Conservation (phyloP, 78 protist species). For the Thecamonas trahens region DNA sequence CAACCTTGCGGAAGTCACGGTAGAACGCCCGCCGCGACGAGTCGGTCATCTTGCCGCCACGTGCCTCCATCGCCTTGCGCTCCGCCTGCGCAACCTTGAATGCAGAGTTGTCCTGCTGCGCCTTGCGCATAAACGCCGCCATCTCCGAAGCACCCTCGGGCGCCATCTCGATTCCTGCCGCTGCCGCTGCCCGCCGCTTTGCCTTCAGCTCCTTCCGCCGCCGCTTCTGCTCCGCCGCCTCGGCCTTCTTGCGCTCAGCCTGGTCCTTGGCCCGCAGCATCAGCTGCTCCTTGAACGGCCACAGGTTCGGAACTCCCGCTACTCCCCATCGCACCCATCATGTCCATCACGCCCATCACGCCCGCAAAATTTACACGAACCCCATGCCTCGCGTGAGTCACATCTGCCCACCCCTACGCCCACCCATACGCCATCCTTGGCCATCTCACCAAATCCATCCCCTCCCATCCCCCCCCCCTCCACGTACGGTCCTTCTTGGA, state of each 20-base stretch:
- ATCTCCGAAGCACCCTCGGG: too few species aligned
- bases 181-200: too few species aligned
- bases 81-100: too few species aligned
- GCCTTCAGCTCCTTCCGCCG: background rate
- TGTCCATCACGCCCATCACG: background rate
- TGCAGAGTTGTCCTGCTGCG: too few species aligned
- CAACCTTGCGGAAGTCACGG: constrained; percentile 77
- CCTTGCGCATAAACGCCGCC: too few species aligned
- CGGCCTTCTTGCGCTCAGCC: background rate
- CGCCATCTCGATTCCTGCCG: too few species aligned
- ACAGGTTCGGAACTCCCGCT: constrained; percentile 87
- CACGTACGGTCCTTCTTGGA: too few species aligned
- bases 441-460: too few species aligned
- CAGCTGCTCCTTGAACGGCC: constrained; percentile 80
- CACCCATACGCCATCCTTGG: too few species aligned
- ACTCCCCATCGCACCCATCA: background rate
- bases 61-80: background rate
- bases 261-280: constrained; percentile 5
- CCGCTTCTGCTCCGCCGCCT: background rate
- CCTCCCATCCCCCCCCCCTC: too few species aligned
- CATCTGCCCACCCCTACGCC: too few species aligned
- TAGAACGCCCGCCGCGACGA: constrained; percentile 66
- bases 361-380: background rate
- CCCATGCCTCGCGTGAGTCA: background rate
- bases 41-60: constrained; percentile 19